Conservation (phyloP, 108 stramenopile genomes). For the Pseudonitzschia delicatissima region DNA sequence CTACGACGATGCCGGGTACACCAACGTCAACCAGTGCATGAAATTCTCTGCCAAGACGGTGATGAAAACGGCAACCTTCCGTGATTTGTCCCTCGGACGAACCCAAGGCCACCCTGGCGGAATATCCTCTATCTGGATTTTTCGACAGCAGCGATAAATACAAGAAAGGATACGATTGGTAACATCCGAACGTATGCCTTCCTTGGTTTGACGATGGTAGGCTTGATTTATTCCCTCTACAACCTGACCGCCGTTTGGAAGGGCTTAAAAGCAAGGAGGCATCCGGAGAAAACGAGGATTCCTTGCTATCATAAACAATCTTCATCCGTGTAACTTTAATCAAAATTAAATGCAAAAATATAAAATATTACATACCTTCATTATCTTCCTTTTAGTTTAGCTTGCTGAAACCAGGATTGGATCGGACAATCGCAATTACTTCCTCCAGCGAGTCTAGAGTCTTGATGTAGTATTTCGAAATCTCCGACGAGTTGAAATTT, state of each 20-base stretch:
- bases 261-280: neutral
- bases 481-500: neutral
- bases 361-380: too few relatives aligned
- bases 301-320: too few relatives aligned
- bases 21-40: constrained; percentile 66
- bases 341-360: too few relatives aligned
- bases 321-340: too few relatives aligned
- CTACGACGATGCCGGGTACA: constrained; percentile 61
- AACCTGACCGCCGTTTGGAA: constrained; percentile 12
- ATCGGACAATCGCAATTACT: neutral
- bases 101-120: constrained; percentile 40
- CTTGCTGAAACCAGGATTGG: neutral
- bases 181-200: neutral
- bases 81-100: constrained; percentile 40
- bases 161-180: neutral
- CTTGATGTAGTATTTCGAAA: neutral
- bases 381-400: too few relatives aligned
- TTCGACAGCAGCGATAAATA: constrained; percentile 3
- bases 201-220: neutral
- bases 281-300: neutral
- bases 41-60: constrained; percentile 62
- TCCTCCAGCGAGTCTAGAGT: neutral
- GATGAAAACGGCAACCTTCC: constrained; percentile 56
- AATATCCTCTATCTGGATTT: constrained; percentile 42
- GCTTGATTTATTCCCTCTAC: neutral